Base-by-base conservation (phyloP, 305 asterid genomes). In the Ruellia speciosa region DNA sequence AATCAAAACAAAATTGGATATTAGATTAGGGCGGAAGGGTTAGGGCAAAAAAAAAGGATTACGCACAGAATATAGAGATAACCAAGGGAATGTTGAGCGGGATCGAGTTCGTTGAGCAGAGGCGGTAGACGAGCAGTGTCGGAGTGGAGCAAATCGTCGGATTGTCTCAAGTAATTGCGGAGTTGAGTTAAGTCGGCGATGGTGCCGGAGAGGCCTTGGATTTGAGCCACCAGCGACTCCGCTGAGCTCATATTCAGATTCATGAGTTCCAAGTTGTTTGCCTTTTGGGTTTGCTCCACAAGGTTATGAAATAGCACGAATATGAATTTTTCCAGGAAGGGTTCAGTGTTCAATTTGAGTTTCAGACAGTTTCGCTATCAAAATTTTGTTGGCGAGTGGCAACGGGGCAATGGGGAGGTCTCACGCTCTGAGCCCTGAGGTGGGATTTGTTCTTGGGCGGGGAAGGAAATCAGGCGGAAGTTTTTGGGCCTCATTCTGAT, bases 211-310 rank as follows among this genome's bases (percentile, higher is more conserved):
- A 85, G 64, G 2, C 86, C 89, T 68, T 77, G 89, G 73, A 87
- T 90, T 87, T 87, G 94, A 56, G 89, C 86, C 47, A 80, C 73
- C 70, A 90, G 60, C 50, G 89, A 72, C 52, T 90, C 97, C 59
- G 74, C 73, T 0, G 95, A 80, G 72, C 77, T 78, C 78, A 75
- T 76, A 56, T 84, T 84, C 78, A 82, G 78, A 75, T 86, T 82
- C 84, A 83, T 75, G 54, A 34, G 14, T 45, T 63, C 34, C 70
- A 53, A 34, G 31, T 14, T 2, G 31, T 5, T 9, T 9, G 45
- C 10, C 13, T 39, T 39, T 8, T 9, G 45, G 13, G 13, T 39
- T 39, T 7, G 31, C 31, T 4, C 31, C 31, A 24, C 31, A 24
- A 24, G 31, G 4, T 24, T 24, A 24, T 4, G 31, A 24, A 24